Percentiles rank a stretch among this genome's conserved stretches.
phyloP scores from a whole-genome alignment of 1,284 basidiomycete species.

The Papiliotrema flavescens region DNA sequence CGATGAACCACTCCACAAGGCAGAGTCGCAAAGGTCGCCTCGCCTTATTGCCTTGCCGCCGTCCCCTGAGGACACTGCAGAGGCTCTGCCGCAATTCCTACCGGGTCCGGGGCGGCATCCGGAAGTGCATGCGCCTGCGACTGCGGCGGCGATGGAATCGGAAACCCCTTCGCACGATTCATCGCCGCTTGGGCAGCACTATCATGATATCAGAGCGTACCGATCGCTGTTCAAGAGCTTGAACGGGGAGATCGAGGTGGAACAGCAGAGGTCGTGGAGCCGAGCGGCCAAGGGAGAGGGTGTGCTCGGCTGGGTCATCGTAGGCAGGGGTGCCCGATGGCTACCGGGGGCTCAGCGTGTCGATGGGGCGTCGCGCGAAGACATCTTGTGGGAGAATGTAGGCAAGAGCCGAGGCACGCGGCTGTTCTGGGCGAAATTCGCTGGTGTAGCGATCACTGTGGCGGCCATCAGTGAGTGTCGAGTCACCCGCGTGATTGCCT shows the following conservation, averaged over 20 bases:
- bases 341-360: conserved; percentile 65
- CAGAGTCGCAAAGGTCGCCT: neutral
- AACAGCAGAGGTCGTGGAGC: conserved; percentile 61
- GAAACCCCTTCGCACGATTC: neutral
- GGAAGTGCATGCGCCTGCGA: neutral
- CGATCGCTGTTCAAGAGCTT: conserved; percentile 60
- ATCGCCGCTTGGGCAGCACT: conserved; percentile 33
- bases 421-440: conserved; percentile 59
- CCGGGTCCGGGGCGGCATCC: neutral
- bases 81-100: neutral
- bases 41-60: neutral
- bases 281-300: conserved; percentile 63
- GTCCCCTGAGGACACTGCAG: neutral
- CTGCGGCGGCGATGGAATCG: neutral
- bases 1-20: no score
- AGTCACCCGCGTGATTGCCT: neutral
- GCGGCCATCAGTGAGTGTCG: conserved; percentile 59
- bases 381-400: conserved; percentile 71
- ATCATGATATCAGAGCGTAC: conserved; percentile 64
- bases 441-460: conserved; percentile 55
- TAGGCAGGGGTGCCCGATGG: conserved; percentile 63
- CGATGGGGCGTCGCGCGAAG: conserved; percentile 71
- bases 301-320: conserved; percentile 68
- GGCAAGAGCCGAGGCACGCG: conserved; percentile 58
- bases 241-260: conserved; percentile 63